Base-by-base conservation (phyloP, 129 eudicot species). In the Flaveria brownii region DNA sequence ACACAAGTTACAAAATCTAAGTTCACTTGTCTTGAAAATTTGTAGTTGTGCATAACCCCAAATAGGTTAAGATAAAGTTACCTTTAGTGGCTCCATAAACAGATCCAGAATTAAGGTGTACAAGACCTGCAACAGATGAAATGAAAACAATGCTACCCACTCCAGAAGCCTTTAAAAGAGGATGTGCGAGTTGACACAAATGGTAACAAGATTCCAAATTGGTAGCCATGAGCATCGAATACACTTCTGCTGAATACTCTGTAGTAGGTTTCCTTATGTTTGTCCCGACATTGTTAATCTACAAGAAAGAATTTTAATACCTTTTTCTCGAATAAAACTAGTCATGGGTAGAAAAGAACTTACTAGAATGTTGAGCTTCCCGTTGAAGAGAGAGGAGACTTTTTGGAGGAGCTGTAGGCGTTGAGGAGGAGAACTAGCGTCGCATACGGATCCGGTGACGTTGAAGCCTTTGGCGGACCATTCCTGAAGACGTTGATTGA, bases 271-370 rank as follows among this genome's bases (percentile, higher is more conserved):
- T 93, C 83, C 82, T 43, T 39, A 93, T 82, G 79, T 85, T 90
- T 9, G 92, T 90, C 65, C 98, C 97, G 11, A 86, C 97, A 82
- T 93, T 93, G 80, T 90, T 93, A 82, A 93, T 74, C 98, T 93
- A 52, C 60, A 50, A 2, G 52, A 18, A 20, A 45, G 42, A 11
- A 15, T 45, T 45, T 45, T 45, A 11, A 0, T 23, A 0, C 25
- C 1, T 23, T 23, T 23, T 23, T 23, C 25, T 23, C 0, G 25
- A 23, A 23, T 23, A 23, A 23, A 23, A 23, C 25, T 23, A 23
- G 25, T 23, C 1, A 0, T 23, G 30, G 30, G 30, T 26, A 1
- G 30, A 8, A 45, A 45, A 45, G 12, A 33, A 33, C 97, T 84
- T 81, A 93, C 98, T 46, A 93, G 86, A 51, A 93, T 87, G 82